These are phyloP conservation scores for Dothideomycetidae sp. DNA, from an alignment of 2,329 filamentous ascomycete genomes.

Conservation along the genomic window DNA sequence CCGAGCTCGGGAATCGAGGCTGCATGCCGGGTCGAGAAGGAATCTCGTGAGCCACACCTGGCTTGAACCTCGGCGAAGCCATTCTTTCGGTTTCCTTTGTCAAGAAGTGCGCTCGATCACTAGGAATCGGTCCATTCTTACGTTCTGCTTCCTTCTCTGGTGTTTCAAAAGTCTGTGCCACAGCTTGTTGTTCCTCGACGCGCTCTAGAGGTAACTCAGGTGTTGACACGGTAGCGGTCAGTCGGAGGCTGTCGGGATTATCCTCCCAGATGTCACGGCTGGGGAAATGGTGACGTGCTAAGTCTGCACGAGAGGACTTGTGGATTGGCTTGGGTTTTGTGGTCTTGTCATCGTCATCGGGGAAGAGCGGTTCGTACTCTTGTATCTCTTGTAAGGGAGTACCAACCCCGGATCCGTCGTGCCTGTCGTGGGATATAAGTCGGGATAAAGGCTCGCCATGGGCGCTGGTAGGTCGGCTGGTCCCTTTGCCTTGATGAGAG, in stretches of 20 bases:
- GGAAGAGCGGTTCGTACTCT: slow-evolving; percentile 91
- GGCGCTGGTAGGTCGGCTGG: slow-evolving; percentile 46
- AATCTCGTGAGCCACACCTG: slow-evolving; percentile 38
- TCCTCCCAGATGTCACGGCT: slow-evolving; percentile 98
- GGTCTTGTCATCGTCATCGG: slow-evolving; percentile 51
- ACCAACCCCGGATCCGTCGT: slow-evolving; percentile 31
- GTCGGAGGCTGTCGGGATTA: slow-evolving; percentile 69
- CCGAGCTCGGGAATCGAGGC: slow-evolving; percentile 74
- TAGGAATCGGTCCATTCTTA: slow-evolving; percentile 27
- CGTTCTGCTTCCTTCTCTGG: slow-evolving; percentile 37
- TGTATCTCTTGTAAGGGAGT: slow-evolving; percentile 76
- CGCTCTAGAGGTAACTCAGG: slow-evolving; percentile 46
- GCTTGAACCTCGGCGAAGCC: slow-evolving; percentile 45
- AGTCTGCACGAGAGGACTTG: slow-evolving; percentile 40
- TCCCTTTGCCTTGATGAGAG: slow-evolving; percentile 3
- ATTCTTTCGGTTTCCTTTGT: slow-evolving; percentile 38
- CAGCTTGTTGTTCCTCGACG: slow-evolving; percentile 18
- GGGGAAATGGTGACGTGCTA: slow-evolving; percentile 55
- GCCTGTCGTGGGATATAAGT: slow-evolving; percentile 40
- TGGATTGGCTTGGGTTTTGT: slow-evolving; percentile 38
- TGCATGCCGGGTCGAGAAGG: slow-evolving; percentile 40
- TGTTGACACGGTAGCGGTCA: slow-evolving; percentile 65
- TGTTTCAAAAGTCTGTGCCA: slow-evolving; percentile 28
- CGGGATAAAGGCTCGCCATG: slow-evolving; percentile 33
- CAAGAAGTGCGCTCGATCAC: slow-evolving; percentile 30